phyloP scores from a whole-genome alignment of 176 grass and related monocot species.

The Juncus inflexus region DNA sequence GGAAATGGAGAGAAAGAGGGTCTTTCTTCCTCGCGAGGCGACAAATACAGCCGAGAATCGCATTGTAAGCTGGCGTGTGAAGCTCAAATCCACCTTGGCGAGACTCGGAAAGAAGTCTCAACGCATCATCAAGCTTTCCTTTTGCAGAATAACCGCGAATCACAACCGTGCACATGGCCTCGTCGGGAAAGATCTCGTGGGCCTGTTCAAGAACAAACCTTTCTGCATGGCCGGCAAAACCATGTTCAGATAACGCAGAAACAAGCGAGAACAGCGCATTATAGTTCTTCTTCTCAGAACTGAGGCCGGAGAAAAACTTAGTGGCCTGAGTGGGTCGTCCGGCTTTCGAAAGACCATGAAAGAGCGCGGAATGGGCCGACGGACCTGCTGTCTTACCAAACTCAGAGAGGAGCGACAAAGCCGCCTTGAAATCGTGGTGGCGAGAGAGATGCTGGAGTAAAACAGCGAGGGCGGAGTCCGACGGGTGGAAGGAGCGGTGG shows the following conservation, averaged over 20 bases:
- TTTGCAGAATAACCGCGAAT: conserved; percentile 79
- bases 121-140: conserved; percentile 76
- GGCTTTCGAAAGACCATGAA: conserved; percentile 45
- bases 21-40: conserved; percentile 72
- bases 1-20: conserved; percentile 45
- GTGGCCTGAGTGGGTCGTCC: conserved; percentile 55
- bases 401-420: conserved; percentile 56
- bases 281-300: conserved; percentile 32
- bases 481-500: conserved; percentile 61
- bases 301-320: conserved; percentile 65
- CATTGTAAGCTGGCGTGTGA: conserved; percentile 60
- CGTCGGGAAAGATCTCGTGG: conserved; percentile 71
- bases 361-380: conserved; percentile 42
- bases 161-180: conserved; percentile 64
- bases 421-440: conserved; percentile 72
- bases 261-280: conserved; percentile 50
- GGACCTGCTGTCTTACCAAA: conserved; percentile 51
- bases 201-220: conserved; percentile 56
- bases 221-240: conserved; percentile 62
- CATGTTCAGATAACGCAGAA: conserved; percentile 43
- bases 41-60: conserved; percentile 80
- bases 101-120: conserved; percentile 66
- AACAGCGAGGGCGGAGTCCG: conserved; percentile 51
- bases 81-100: conserved; percentile 65
- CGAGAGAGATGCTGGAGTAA: conserved; percentile 68